phyloP scores from a whole-genome alignment of 768 basidiomycete genomes.

The Boletus insuetus region DNA sequence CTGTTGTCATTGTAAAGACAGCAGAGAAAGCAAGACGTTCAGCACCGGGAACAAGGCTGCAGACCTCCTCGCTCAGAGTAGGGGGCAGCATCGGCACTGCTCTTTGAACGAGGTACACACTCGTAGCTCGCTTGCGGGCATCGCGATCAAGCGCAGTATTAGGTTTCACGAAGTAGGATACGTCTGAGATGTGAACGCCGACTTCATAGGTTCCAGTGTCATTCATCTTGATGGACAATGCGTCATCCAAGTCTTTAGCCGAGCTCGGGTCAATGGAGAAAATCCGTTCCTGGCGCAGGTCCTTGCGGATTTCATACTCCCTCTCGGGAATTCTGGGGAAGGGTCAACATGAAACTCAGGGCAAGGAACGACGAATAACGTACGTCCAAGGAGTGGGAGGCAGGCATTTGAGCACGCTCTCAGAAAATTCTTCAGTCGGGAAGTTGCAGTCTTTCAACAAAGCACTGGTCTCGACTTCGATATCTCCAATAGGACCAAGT shows the following conservation, averaged over 20 bases:
- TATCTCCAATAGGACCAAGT: constrained; percentile 96
- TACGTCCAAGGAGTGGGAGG: constrained; percentile 95
- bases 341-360: constrained; percentile 8
- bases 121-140: constrained; percentile 94
- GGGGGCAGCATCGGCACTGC: constrained; percentile 97
- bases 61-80: constrained; percentile 86
- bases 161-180: constrained; percentile 91
- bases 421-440: constrained; percentile 95
- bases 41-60: constrained; percentile 83
- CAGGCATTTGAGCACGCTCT: constrained; percentile 91
- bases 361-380: constrained; percentile 25
- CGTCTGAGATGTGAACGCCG: constrained; percentile 95
- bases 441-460: constrained; percentile 98
- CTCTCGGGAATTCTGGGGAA: constrained; percentile 74
- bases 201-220: constrained; percentile 93
- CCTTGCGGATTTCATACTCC: constrained; percentile 84
- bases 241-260: constrained; percentile 94
- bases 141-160: constrained; percentile 98
- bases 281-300: constrained; percentile 78
- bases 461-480: constrained; percentile 97
- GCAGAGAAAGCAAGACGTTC: constrained; percentile 92
- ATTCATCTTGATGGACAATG: constrained; percentile 82
- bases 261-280: constrained; percentile 92
- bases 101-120: constrained; percentile 95
- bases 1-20: constrained; percentile 79